These are phyloP conservation scores for Colletotrichum sp. DNA, from an alignment of 2,329 filamentous ascomycete genomes.

Conservation along the genomic window DNA sequence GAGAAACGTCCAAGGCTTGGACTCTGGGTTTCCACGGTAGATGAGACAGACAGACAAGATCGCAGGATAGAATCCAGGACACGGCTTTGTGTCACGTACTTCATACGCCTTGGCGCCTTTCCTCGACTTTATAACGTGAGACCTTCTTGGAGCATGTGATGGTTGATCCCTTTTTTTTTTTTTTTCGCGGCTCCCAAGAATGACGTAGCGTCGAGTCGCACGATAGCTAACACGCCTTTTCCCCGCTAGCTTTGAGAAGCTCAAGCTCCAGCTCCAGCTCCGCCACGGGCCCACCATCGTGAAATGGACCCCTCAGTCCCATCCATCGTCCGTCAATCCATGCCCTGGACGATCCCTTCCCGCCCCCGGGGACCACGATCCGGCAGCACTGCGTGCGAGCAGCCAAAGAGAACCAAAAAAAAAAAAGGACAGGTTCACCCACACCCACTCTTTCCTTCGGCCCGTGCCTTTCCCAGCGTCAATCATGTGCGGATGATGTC, in stretches of 20 bases:
- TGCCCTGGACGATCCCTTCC: not conserved
- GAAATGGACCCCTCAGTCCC: not conserved
- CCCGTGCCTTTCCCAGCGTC: not conserved
- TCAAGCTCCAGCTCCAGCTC: not conserved
- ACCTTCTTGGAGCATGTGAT: not conserved
- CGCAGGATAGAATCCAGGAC: constrained; percentile 4
- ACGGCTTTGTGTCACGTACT: not conserved
- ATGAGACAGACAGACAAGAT: constrained; percentile 2
- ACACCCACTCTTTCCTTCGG: not conserved
- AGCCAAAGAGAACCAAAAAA: not conserved
- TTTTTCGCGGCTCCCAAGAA: not conserved
- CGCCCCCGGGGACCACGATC: not conserved
- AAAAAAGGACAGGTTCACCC: no score
- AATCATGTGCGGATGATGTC: not conserved
- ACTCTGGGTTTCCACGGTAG: constrained; percentile 12
- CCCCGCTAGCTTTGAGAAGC: not conserved
- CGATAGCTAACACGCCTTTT: not conserved
- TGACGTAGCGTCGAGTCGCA: not conserved
- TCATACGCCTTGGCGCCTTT: not conserved
- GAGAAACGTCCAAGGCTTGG: not conserved
- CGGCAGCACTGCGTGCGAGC: not conserved
- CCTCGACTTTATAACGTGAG: not conserved
- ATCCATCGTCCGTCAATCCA: not conserved
- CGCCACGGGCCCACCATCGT: not conserved
- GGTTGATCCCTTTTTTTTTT: not conserved